phyloP scores from a whole-genome alignment of 768 basidiomycete species.

The Serendipita sp. region DNA sequence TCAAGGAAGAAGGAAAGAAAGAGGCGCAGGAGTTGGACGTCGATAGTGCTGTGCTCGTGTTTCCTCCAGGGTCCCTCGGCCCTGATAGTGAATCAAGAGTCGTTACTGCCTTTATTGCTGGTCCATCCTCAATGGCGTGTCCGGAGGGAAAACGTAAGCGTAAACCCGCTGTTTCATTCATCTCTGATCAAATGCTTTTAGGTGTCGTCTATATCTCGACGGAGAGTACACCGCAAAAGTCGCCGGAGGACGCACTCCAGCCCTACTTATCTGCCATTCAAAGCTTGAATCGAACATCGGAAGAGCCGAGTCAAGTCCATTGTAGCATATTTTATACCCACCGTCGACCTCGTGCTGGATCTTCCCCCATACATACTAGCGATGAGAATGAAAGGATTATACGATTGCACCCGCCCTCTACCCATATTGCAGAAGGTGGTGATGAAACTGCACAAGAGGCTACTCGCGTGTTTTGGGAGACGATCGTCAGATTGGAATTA shows the following conservation, averaged over 20 bases:
- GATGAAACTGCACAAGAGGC: slow-evolving; percentile 44
- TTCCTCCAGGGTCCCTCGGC: slow-evolving; percentile 47
- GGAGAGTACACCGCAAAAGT: slow-evolving; percentile 10
- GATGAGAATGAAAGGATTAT: slow-evolving; percentile 8
- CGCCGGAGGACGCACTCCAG: slow-evolving; percentile 28
- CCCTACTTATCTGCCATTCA: slow-evolving; percentile 45
- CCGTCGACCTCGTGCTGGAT: slow-evolving; percentile 14
- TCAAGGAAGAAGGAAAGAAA: slow-evolving; percentile 8
- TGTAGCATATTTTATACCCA: slow-evolving; percentile 41
- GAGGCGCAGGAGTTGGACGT: slow-evolving; percentile 15
- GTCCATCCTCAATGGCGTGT: slow-evolving; percentile 56
- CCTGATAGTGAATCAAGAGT: slow-evolving; percentile 17
- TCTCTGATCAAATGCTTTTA: slow-evolving; percentile 15
- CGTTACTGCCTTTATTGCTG: slow-evolving; percentile 50
- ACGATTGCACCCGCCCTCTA: slow-evolving; percentile 19
- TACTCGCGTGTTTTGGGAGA: slow-evolving; percentile 40
- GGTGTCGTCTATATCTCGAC: slow-evolving; percentile 43
- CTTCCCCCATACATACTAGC: neutral
- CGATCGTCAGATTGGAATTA: slow-evolving; percentile 14
- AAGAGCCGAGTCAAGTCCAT: slow-evolving; percentile 11
- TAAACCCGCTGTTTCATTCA: neutral
- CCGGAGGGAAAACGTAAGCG: slow-evolving; percentile 57
- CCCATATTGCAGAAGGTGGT: slow-evolving; percentile 32
- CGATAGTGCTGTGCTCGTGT: slow-evolving; percentile 57
- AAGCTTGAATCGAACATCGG: slow-evolving; percentile 12